Evolutionary conservation across 176 grass and related monocot species (phyloP).

Genomic region (Oryza glaberrima): DNA sequence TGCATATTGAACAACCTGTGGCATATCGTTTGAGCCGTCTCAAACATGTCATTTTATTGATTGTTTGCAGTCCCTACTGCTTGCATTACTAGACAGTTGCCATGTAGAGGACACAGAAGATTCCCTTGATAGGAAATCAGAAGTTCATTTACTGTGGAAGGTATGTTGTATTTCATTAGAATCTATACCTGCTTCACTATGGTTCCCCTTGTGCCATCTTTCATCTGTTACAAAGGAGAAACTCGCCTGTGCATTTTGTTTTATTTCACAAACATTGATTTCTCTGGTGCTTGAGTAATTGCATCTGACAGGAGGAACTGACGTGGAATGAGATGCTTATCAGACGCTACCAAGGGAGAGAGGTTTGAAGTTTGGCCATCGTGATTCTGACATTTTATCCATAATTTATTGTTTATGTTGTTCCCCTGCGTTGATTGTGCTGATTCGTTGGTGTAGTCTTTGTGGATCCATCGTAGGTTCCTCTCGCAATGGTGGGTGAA

Average conservation of each 20-base stretch:
- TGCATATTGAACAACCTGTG: background rate
- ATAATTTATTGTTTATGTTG: background rate
- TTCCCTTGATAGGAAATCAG: constrained; percentile 37
- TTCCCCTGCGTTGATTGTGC: constrained; percentile 5
- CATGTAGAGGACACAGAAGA: constrained; percentile 23
- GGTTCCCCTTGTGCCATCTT: constrained; percentile 13
- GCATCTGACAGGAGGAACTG: constrained; percentile 69
- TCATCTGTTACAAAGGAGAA: background rate
- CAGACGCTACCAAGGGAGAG: constrained; percentile 77
- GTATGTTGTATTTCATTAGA: constrained; percentile 42
- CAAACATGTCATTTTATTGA: constrained; percentile 4
- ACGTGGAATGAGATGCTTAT: constrained; percentile 78
- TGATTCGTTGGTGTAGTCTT: constrained; percentile 47
- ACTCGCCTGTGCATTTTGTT: background rate
- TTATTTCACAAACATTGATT: constrained; percentile 26
- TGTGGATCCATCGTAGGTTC: constrained; percentile 89
- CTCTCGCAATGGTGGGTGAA: constrained; percentile 73
- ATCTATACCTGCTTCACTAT: constrained; percentile 25
- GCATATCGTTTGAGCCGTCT: background rate
- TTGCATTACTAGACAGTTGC: constrained; percentile 49
- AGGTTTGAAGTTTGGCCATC: constrained; percentile 47
- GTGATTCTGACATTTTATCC: background rate
- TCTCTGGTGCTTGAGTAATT: background rate
- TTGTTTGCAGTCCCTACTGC: constrained; percentile 62
- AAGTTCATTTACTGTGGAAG: constrained; percentile 46